A percentile compares a stretch with the other conserved stretches of the same genome.
phyloP scores from a whole-genome alignment of 164 flowering plant species.

The Tinospora cordifolia region DNA sequence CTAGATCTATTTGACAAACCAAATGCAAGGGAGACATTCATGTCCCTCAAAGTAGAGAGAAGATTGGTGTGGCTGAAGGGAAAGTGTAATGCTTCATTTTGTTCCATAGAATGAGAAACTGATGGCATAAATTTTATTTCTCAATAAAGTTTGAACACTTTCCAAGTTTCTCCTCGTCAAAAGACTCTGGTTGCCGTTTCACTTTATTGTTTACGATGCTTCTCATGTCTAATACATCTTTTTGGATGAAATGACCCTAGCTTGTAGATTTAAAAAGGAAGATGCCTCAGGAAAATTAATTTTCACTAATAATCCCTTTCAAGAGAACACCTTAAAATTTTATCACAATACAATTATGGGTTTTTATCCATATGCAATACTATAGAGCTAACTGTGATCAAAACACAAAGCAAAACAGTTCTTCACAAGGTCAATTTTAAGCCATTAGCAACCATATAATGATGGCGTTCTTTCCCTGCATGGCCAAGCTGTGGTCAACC shows the following conservation, averaged over 20 bases:
- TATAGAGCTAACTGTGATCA: neutral
- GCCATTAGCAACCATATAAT: neutral
- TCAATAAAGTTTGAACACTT: too few relatives aligned
- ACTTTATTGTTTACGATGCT: too few relatives aligned
- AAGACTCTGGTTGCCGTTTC: too few relatives aligned
- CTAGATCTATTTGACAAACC: slow-evolving; percentile 47
- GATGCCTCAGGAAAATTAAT: too few relatives aligned
- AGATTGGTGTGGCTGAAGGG: slow-evolving; percentile 40
- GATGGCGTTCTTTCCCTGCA: neutral
- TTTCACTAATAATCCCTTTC: too few relatives aligned
- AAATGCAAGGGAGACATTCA: slow-evolving; percentile 44
- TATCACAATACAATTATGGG: too few relatives aligned
- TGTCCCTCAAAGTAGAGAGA: slow-evolving; percentile 45
- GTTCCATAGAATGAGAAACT: slow-evolving; percentile 1
- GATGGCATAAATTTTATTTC: neutral
- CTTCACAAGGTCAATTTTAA: neutral
- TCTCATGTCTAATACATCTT: too few relatives aligned
- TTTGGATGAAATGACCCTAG: too few relatives aligned
- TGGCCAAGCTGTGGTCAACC: neutral
- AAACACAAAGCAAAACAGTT: neutral
- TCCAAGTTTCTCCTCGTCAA: too few relatives aligned
- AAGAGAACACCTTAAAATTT: too few relatives aligned
- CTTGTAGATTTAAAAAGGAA: too few relatives aligned
- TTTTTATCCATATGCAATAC: neutral
- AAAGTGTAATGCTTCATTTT: slow-evolving; percentile 24